These are phyloP conservation scores for Acorus calamus DNA, from an alignment of 106 monocot genomes.

Conservation along the genomic window DNA sequence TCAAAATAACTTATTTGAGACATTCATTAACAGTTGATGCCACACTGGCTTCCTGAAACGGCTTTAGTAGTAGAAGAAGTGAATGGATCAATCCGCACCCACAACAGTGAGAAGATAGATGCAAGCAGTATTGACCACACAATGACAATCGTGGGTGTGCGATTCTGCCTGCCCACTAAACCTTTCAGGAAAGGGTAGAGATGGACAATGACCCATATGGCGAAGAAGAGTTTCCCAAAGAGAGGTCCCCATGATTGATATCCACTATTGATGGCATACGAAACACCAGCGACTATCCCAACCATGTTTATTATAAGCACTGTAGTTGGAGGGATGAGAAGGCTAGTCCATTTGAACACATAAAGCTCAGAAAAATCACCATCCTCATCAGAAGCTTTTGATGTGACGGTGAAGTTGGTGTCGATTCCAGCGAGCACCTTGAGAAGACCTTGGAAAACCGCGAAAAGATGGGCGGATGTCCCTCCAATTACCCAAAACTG, in stretches of 20 bases:
- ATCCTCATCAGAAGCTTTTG: constrained; percentile 60
- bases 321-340: constrained; percentile 56
- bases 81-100: constrained; percentile 76
- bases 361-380: constrained; percentile 69
- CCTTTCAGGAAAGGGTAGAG: constrained; percentile 81
- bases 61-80: constrained; percentile 44
- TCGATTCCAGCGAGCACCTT: constrained; percentile 90
- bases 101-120: constrained; percentile 60
- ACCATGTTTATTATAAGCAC: constrained; percentile 59
- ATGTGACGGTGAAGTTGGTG: constrained; percentile 94
- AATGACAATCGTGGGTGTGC: constrained; percentile 73
- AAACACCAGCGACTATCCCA: constrained; percentile 61
- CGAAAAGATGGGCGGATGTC: constrained; percentile 86
- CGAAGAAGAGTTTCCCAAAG: constrained; percentile 62
- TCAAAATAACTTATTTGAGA: no score
- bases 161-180: constrained; percentile 62
- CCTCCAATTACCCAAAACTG: constrained; percentile 95
- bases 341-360: constrained; percentile 72
- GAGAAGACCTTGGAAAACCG: constrained; percentile 75
- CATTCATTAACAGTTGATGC: constrained; percentile 46
- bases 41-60: constrained; percentile 53
- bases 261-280: constrained; percentile 59
- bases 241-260: constrained; percentile 77
- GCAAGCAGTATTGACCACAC: constrained; percentile 81
- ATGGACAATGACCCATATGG: constrained; percentile 79